Conservation (phyloP, 106 monocot species). For the Ottelia alismoides region DNA sequence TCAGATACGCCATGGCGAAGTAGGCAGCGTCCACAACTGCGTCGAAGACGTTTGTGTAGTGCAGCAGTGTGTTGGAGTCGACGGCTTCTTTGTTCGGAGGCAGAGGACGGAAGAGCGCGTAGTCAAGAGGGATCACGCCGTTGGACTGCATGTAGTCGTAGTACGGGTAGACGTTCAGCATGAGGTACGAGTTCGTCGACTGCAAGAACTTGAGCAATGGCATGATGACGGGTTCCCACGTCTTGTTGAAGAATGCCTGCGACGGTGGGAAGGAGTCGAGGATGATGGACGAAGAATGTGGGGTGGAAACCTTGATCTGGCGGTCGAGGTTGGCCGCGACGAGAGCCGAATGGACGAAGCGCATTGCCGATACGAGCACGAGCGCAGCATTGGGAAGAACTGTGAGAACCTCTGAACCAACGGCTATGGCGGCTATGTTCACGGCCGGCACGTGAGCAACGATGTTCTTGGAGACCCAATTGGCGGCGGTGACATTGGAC, state of each 20-base stretch:
- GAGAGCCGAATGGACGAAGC: slow-evolving; percentile 82
- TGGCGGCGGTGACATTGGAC: slow-evolving; percentile 88
- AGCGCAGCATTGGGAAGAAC: slow-evolving; percentile 87
- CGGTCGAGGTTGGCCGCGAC: slow-evolving; percentile 81
- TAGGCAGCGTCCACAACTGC: slow-evolving; percentile 90
- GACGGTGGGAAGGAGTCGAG: slow-evolving; percentile 96
- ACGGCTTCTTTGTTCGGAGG: slow-evolving; percentile 97
- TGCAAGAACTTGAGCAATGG: slow-evolving; percentile 90
- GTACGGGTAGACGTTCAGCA: slow-evolving; percentile 98
- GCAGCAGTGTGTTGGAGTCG: slow-evolving; percentile 87
- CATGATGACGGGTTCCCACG: slow-evolving; percentile 38
- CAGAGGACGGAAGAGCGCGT: slow-evolving; percentile 89
- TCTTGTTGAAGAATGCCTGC: slow-evolving; percentile 96
- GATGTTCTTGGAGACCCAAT: slow-evolving; percentile 85
- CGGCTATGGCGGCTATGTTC: slow-evolving; percentile 77
- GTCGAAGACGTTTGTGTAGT: slow-evolving; percentile 98
- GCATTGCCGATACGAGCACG: slow-evolving; percentile 55
- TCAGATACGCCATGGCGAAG: slow-evolving; percentile 90
- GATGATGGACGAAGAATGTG: slow-evolving; percentile 84
- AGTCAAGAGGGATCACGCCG: slow-evolving; percentile 87
- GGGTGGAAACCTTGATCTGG: slow-evolving; percentile 73
- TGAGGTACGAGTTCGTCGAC: slow-evolving; percentile 58
- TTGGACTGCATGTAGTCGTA: slow-evolving; percentile 94
- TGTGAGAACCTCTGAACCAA: slow-evolving; percentile 49
- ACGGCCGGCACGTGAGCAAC: slow-evolving; percentile 54